A percentile compares a stretch with the other conserved stretches of the same genome.
Evolutionary conservation across 2,329 filamentous ascomycete genomes (phyloP).

Genomic region (Fusarium sp.): DNA sequence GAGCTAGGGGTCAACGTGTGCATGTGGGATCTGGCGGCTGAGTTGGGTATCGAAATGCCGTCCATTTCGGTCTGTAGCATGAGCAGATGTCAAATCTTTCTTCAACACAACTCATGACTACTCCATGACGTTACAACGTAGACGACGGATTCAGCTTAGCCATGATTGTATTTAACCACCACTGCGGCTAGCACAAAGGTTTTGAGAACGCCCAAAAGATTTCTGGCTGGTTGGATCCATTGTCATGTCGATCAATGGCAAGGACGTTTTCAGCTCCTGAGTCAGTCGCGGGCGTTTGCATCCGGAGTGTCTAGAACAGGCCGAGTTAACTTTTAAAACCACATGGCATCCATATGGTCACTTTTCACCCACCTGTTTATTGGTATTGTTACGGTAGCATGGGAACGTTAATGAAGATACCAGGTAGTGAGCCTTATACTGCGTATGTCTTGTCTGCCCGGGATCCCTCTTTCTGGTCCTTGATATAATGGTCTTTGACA

Average conservation of each 20-base stretch:
- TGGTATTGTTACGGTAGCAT: conserved; percentile 1
- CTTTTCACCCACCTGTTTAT: no score
- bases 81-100: conserved; percentile 9
- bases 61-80: neutral
- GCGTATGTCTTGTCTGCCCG: no score
- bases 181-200: conserved; percentile 12
- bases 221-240: neutral
- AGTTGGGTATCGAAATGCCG: neutral
- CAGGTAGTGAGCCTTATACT: neutral
- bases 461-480: no score
- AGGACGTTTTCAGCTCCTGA: conserved; percentile 4
- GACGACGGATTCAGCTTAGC: conserved; percentile 38
- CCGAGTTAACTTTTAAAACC: neutral
- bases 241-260: conserved; percentile 15
- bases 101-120: neutral
- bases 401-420: neutral
- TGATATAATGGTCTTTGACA: no score
- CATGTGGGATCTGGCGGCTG: neutral
- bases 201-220: neutral
- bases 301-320: conserved; percentile 7
- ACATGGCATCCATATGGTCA: conserved; percentile 4
- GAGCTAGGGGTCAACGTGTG: conserved; percentile 11
- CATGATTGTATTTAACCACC: conserved; percentile 23
- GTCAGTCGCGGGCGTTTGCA: neutral
- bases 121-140: no score